Evolutionary conservation across 306 rosid species (phyloP).

Genomic region (Prunus armeniaca): DNA sequence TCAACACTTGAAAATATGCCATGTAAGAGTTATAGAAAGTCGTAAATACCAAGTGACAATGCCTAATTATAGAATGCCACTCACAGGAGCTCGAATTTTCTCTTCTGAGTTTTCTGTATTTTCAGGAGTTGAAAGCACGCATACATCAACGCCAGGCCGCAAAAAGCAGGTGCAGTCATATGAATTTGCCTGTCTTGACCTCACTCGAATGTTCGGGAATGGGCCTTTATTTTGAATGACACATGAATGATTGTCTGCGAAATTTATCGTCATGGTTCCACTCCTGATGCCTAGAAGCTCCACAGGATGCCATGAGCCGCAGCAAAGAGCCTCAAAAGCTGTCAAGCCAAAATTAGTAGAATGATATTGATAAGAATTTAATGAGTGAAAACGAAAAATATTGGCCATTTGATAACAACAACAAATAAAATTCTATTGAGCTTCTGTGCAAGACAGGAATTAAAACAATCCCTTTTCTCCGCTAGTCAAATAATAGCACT

Average conservation of each 20-base stretch:
- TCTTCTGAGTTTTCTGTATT: constrained; percentile 23
- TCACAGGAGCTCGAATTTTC: constrained; percentile 41
- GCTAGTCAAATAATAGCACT: not conserved
- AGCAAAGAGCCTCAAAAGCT: constrained; percentile 75
- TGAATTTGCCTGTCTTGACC: constrained; percentile 65
- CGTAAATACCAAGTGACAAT: constrained; percentile 6
- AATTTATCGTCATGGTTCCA: constrained; percentile 58
- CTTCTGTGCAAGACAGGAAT: not conserved
- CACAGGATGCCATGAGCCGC: constrained; percentile 75
- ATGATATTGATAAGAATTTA: not conserved
- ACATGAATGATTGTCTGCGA: constrained; percentile 32
- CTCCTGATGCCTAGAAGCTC: constrained; percentile 49
- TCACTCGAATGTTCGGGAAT: constrained; percentile 49
- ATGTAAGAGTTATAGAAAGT: constrained; percentile 1
- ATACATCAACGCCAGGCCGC: constrained; percentile 77
- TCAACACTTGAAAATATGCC: not conserved
- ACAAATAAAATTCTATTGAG: not conserved
- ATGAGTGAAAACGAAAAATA: not conserved
- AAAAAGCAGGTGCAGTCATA: constrained; percentile 72
- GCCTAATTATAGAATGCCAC: constrained; percentile 27
- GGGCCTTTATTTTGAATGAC: constrained; percentile 60
- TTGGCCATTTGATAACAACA: not conserved
- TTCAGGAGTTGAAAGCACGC: constrained; percentile 47
- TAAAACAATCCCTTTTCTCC: no score
- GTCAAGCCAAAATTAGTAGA: constrained; percentile 16